Evolutionary conservation across 2,329 filamentous ascomycete genomes (phyloP), one percentile per base, ranked within the genome.

Genomic region (Huntiella bhutanensis): DNA sequence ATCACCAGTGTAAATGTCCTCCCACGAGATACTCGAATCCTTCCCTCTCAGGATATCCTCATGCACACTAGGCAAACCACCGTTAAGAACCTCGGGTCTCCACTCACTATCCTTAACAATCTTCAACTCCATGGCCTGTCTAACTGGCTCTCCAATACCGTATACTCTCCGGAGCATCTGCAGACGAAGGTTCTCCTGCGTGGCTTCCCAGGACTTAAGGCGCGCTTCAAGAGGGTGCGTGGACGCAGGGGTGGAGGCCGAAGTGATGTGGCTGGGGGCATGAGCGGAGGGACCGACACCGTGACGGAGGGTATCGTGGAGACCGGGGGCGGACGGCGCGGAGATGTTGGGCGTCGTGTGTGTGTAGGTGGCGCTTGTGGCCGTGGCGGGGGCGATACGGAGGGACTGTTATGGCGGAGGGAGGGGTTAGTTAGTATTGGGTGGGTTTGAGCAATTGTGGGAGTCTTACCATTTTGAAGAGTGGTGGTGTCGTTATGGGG

Each of bases 51-150:
- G 65, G 52, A 98, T 85, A 60, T 96, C 88, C 67, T 85, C 83
- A 65, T 95, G 87, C 44, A 96, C 70, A 57, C 77, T 76, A 8
- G 73, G 70, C 41, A 67, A 62, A 54, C 58, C 66, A 45, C 66
- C 63, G 34, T 78, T 75, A 47, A 93, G 66, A 40, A 74, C 77
- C 55, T 75, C 66, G 42, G 85, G 85, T 56, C 77, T 72, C 80
- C 86, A 93, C 62, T 83, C 77, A 53, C 84, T 80, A 51, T 80
- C 77, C 51, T 75, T 68, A 13, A 83, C 78, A 59, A 93, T 88
- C 73, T 85, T 83, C 61, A 94, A 71, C 69, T 98, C 91, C 91
- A 98, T 95, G 51, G 80, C 83, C 46, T 88, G 77, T 48, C 86
- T 77, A 56, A 96, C 77, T 3, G 91, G 91, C 72, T 96, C 91